Percentiles rank a stretch among this genome's conserved stretches.
These are phyloP conservation scores for Schizosaccharomyces versatilis DNA, from an alignment of 1,139 yeast genomes.

Conservation along the genomic window DNA sequence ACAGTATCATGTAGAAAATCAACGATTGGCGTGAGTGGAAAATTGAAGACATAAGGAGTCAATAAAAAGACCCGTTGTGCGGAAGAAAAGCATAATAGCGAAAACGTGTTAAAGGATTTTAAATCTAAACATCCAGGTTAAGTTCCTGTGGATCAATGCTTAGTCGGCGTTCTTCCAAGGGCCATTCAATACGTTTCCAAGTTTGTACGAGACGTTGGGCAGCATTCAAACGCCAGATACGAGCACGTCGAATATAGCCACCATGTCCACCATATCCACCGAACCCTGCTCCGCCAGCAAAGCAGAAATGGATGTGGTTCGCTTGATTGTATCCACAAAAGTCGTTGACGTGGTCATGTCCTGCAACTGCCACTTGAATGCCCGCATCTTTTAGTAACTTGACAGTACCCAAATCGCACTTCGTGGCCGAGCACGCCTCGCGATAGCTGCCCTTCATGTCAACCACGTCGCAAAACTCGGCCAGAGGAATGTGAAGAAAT, in stretches of 20 bases:
- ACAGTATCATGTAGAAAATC: too few species aligned
- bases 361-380: conserved; percentile 53
- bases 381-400: conserved; percentile 36
- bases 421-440: conserved; percentile 66
- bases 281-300: conserved; percentile 83
- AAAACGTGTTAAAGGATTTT: too few species aligned
- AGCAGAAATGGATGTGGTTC: conserved; percentile 30
- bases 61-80: too few species aligned
- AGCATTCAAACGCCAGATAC: conserved; percentile 47
- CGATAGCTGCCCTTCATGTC: conserved; percentile 34
- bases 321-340: conserved; percentile 35
- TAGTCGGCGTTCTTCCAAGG: background rate
- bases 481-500: conserved; percentile 79
- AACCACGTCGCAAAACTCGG: conserved; percentile 40
- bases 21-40: too few species aligned
- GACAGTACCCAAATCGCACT: conserved; percentile 43
- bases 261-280: conserved; percentile 91
- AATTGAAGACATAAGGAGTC: too few species aligned
- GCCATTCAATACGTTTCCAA: conserved; percentile 33
- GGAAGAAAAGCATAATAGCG: too few species aligned
- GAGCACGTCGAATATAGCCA: conserved; percentile 52
- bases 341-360: conserved; percentile 91
- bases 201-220: conserved; percentile 31
- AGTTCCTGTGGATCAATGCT: background rate
- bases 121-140: too few species aligned